Evolutionary conservation across 208 protist species (phyloP).

Genomic region (Leishmania aethiopica): DNA sequence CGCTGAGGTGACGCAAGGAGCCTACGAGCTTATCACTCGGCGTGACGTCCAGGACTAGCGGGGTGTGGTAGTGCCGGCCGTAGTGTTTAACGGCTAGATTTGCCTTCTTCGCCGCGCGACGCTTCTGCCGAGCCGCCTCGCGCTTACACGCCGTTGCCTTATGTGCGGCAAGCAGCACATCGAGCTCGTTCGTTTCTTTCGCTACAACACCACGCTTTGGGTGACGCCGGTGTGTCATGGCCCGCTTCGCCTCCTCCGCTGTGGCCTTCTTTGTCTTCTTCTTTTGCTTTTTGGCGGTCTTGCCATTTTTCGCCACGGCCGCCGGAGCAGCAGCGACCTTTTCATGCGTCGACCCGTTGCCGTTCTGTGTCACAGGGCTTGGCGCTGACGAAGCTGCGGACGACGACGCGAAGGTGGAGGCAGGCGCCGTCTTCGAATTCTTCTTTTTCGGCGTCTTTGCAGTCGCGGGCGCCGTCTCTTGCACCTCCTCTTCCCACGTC

Average conservation of each 20-base stretch:
- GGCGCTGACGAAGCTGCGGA: background rate
- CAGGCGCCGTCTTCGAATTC: background rate
- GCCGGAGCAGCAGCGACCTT: conserved; percentile 2
- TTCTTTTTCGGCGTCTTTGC: conserved; percentile 25
- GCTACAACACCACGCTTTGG: conserved; percentile 57
- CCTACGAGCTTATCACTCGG: conserved; percentile 76
- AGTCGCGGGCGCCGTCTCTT: conserved; percentile 30
- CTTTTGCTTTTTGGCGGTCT: conserved; percentile 27
- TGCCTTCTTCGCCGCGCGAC: conserved; percentile 62
- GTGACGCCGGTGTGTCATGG: conserved; percentile 77
- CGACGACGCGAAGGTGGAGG: background rate
- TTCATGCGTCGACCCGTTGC: background rate
- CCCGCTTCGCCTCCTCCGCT: conserved; percentile 39
- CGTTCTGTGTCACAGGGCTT: background rate
- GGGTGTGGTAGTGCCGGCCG: conserved; percentile 84
- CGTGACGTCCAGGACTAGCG: conserved; percentile 74
- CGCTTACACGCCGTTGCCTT: conserved; percentile 38
- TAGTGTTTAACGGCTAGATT: conserved; percentile 78
- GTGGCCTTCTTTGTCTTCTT: conserved; percentile 37
- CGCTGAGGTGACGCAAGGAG: conserved; percentile 79
- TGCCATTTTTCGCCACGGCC: conserved; percentile 1
- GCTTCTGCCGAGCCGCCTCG: conserved; percentile 38
- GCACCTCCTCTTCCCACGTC: conserved; percentile 81
- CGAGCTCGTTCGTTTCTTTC: conserved; percentile 62
- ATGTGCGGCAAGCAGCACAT: conserved; percentile 53